phyloP scores from a whole-genome alignment of 768 basidiomycete genomes.

The Pholiota conissans region DNA sequence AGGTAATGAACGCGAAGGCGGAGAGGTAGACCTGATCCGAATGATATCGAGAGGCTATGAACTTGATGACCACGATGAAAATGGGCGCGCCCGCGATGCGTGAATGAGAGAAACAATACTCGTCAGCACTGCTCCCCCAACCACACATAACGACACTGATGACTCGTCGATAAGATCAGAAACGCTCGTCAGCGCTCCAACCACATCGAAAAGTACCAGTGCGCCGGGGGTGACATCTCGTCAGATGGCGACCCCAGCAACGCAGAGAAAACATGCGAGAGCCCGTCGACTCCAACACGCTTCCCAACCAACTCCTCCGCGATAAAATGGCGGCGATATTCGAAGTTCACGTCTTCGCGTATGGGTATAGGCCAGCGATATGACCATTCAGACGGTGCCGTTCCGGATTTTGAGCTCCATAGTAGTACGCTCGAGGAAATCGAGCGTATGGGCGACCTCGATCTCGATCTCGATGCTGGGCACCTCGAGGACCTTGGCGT shows the following conservation, averaged over 20 bases:
- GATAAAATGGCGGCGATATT: neutral
- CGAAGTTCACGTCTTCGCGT: neutral
- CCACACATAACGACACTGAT: neutral
- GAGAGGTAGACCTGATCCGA: neutral
- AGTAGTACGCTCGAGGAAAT: too few species aligned
- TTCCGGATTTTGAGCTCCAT: neutral
- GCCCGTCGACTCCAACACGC: neutral
- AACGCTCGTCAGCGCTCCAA: too few species aligned
- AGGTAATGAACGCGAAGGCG: neutral
- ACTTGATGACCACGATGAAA: neutral
- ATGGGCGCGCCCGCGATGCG: neutral
- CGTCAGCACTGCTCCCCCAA: neutral
- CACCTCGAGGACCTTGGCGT: too few species aligned
- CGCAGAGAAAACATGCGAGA: neutral
- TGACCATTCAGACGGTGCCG: neutral
- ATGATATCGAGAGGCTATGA: too few species aligned
- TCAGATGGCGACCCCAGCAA: too few species aligned
- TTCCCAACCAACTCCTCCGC: neutral
- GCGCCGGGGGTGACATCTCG: too few species aligned
- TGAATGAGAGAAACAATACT: neutral
- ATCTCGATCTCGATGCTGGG: too few species aligned
- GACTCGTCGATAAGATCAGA: too few species aligned
- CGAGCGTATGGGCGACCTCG: too few species aligned
- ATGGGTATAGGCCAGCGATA: too few species aligned
- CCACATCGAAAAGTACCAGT: neutral